phyloP scores from a whole-genome alignment of 176 grass and related monocot species.

The Oryza meyeriana region DNA sequence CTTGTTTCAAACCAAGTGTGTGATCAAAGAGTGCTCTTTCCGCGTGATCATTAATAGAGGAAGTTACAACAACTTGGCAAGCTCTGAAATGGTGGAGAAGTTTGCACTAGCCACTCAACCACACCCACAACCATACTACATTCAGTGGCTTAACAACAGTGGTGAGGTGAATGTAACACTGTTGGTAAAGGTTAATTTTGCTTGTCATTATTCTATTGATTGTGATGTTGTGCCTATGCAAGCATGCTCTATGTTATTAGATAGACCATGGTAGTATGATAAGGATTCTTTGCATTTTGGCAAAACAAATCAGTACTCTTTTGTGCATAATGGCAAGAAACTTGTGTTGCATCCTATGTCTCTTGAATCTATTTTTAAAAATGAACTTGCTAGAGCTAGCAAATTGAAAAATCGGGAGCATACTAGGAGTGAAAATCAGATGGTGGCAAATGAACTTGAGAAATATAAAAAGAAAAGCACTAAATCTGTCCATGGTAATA shows the following conservation, averaged over 20 bases:
- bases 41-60: neutral
- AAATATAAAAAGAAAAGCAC: too few relatives aligned
- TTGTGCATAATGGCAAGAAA: neutral
- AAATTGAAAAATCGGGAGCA: neutral
- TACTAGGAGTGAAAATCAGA: too few relatives aligned
- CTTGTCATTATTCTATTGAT: too few relatives aligned
- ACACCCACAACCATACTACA: neutral
- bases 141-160: neutral
- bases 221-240: too few relatives aligned
- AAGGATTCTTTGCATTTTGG: too few relatives aligned
- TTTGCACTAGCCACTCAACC: neutral
- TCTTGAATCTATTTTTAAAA: neutral
- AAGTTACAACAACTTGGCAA: neutral
- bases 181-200: neutral
- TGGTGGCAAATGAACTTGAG: too few relatives aligned
- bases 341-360: neutral
- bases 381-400: neutral
- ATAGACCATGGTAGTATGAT: too few relatives aligned
- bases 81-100: neutral
- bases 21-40: neutral
- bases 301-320: neutral
- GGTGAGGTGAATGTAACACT: neutral
- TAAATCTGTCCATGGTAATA: too few relatives aligned
- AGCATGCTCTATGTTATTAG: too few relatives aligned
- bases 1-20: neutral